Base-by-base conservation (phyloP, 2,329 filamentous ascomycete genomes). In the Paraconiothyrium sp. region DNA sequence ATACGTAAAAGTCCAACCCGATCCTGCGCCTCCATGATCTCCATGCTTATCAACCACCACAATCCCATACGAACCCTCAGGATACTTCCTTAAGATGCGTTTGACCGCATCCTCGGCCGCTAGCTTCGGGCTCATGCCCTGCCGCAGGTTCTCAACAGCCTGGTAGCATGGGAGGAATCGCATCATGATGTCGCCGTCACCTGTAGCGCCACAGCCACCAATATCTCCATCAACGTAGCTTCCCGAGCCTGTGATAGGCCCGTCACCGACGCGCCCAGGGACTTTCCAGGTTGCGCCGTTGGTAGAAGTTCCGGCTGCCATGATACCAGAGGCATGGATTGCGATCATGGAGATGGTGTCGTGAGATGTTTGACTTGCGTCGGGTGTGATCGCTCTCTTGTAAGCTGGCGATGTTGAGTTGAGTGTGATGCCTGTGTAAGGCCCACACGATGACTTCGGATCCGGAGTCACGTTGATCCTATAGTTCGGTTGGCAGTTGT, bases 111-210 rank as follows among this genome's bases (percentile, higher is more conserved):
- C 49, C 49, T 52, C 49, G 13, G 49, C 49, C 6, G 49, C 49
- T 27, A 20, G 34, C n/a, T 52, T 52, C 11, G 49, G 49, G 20
- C 49, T 52, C 49, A 52, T 52, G 1, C 49, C 49, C 49, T 39
- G 49, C 35, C 49, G 35, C n/a, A 52, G 20, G 20, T 52, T 52
- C 34, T 52, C 49, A 6, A 52, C 49, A 20, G 49, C 49, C 20
- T 52, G 49, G 49, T 52, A 52, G 34, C 49, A 52, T 2, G 49
- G 49, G 10, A 52, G 49, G 24, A 52, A 52, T 1, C 49, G 49
- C 49, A 52, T 52, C 49, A 52, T 52, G 49, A 52, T 52, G 49
- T 52, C 49, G 20, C 49, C 49, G 13, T 52, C 49, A 8, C 49
- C 49, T 9, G 49, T 52, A 24, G 49, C 49, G 24, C 49, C 49